Evolutionary conservation across 2,329 filamentous ascomycete genomes (phyloP).

Genomic region (Dryadomyces sulphureus): DNA sequence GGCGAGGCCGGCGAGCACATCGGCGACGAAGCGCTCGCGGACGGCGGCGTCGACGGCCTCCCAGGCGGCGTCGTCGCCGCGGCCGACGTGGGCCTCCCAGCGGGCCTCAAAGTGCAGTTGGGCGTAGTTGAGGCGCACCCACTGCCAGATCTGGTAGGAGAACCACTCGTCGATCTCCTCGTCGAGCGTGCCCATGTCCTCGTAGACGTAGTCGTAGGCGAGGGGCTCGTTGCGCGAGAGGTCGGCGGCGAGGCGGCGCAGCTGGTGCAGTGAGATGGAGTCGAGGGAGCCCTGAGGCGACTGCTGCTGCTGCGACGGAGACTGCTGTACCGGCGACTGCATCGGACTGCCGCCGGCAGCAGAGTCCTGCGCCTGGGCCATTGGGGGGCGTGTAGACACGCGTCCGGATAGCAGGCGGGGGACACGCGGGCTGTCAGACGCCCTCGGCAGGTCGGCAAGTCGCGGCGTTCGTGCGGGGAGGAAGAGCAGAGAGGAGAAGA

Average conservation of each 20-base stretch:
- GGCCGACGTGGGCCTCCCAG: conserved; percentile 41
- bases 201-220: conserved; percentile 76
- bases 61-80: conserved; percentile 31
- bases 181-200: conserved; percentile 56
- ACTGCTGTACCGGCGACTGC: no score
- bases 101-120: conserved; percentile 64
- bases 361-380: not conserved
- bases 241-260: conserved; percentile 59
- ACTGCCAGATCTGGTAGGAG: conserved; percentile 76
- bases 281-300: conserved; percentile 32
- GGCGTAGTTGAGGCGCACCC: conserved; percentile 60
- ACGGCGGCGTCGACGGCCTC: conserved; percentile 43
- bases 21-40: conserved; percentile 40
- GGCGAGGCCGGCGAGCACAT: conserved; percentile 30
- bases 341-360: not conserved
- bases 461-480: not conserved
- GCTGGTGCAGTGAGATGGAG: conserved; percentile 61
- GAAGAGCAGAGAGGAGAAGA: not conserved
- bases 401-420: no score
- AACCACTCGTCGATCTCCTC: conserved; percentile 98
- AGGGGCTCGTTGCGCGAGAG: conserved; percentile 54
- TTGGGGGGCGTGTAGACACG: no score
- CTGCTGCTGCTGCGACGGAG: not conserved
- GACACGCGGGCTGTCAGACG: no score
- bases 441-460: no score